These are phyloP conservation scores for Apostasia ramifera DNA, from an alignment of 106 monocot genomes.

Conservation along the genomic window DNA sequence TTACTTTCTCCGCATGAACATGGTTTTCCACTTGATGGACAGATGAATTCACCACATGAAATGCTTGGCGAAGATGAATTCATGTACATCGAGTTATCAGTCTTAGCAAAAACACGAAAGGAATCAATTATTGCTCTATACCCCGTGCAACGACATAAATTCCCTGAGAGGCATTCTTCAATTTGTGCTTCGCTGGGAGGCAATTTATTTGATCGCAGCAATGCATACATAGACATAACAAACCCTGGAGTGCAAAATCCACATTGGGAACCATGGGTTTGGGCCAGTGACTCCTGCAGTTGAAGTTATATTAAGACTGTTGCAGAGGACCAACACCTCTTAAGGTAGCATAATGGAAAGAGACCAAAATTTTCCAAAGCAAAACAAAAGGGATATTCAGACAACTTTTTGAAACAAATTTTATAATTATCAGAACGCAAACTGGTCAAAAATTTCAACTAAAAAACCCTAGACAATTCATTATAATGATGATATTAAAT, in stretches of 20 bases:
- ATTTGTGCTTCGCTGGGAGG: conserved; percentile 81
- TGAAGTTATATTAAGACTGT: conserved; percentile 1
- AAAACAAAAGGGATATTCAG: background rate
- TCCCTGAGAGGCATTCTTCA: conserved; percentile 89
- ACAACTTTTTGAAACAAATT: too few relatives aligned
- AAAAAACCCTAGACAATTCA: too few relatives aligned
- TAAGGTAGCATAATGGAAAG: background rate
- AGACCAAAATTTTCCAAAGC: background rate
- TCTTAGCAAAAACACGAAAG: conserved; percentile 91
- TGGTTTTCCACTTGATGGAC: conserved; percentile 85
- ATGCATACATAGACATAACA: conserved; percentile 98
- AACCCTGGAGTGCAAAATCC: conserved; percentile 99
- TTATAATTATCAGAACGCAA: too few relatives aligned
- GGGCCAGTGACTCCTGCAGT: conserved; percentile 71
- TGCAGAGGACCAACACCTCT: background rate
- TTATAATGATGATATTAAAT: too few relatives aligned
- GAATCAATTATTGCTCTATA: conserved; percentile 94
- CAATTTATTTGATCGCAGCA: conserved; percentile 69
- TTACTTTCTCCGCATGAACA: conserved; percentile 62
- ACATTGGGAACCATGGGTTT: conserved; percentile 95
- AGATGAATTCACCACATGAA: conserved; percentile 32
- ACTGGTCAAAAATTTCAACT: too few relatives aligned
- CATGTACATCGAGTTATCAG: conserved; percentile 63
- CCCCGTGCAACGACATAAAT: conserved; percentile 97
- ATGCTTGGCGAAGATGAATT: conserved; percentile 21